Conservation (phyloP, 805 yeast species). For the Lachancea lanzarotensis region DNA sequence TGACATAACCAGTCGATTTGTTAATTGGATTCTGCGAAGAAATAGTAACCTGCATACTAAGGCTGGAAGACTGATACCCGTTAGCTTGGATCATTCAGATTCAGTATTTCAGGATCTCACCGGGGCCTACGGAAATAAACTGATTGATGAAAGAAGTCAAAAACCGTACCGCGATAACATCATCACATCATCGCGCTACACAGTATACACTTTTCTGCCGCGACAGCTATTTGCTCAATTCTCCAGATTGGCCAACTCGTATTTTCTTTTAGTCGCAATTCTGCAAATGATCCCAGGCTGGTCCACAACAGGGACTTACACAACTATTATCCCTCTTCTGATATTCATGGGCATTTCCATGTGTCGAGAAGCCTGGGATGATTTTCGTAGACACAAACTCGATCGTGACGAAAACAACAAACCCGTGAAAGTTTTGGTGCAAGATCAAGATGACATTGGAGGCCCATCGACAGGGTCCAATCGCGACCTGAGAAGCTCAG, state of each 20-base stretch:
- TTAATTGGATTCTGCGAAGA: conserved; percentile 38
- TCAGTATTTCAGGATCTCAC: conserved; percentile 16
- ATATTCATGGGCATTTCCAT: conserved; percentile 86
- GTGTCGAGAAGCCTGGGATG: conserved; percentile 90
- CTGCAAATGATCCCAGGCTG: conserved; percentile 94
- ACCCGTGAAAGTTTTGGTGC: conserved; percentile 33
- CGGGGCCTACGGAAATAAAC: conserved; percentile 17
- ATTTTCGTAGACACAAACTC: conserved; percentile 75
- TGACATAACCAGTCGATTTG: background rate
- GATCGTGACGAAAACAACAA: conserved; percentile 81
- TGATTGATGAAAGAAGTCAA: conserved; percentile 61
- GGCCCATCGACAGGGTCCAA: conserved; percentile 1
- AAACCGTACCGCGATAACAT: conserved; percentile 57
- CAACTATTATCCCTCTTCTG: conserved; percentile 84
- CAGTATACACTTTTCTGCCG: conserved; percentile 74
- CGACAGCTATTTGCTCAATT: conserved; percentile 86
- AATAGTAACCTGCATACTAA: conserved; percentile 45
- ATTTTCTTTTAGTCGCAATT: conserved; percentile 83
- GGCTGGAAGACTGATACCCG: conserved; percentile 73
- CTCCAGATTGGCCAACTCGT: conserved; percentile 85
- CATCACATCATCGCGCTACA: conserved; percentile 84
- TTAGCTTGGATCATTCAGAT: conserved; percentile 40
- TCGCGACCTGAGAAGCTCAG: background rate
- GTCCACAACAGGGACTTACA: conserved; percentile 95
- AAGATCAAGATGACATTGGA: conserved; percentile 11